Evolutionary conservation across 2,329 filamentous ascomycete species (phyloP), one percentile per base, ranked within the genome.

Genomic region (Aspergillus sojae): DNA sequence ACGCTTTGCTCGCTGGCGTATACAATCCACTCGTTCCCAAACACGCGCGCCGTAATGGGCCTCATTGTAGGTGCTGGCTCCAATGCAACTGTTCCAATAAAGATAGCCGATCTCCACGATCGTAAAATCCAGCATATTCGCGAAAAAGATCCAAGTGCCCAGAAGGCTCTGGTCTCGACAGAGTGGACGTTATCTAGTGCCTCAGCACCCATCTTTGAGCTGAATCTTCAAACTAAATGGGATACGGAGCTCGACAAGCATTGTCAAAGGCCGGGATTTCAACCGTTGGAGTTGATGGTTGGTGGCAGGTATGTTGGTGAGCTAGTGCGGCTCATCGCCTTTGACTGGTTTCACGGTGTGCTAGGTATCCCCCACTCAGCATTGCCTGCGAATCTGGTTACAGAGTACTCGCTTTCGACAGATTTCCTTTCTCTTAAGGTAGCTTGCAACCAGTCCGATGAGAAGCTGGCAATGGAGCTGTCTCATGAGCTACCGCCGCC

Each of bases 271-370:
- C 89, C 91, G 0, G 90, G 91, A 0, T 92, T 93, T 68, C 91
- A 93, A 68, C 90, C 91, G 0, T 83, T 93, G 28, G 91, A 94
- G 73, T 93, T 93, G 77, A 91, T 93, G 88, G 91, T 90, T 1
- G 86, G 89, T 1, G 90, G 90, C 1, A 82, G 89, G 26, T 92
- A 92, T 73, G 80, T 92, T 4, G 90, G 90, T 50, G 90, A 93
- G 74, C 84, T 93, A 5, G 89, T 88, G 7, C 86, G 90, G 16
- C 82, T 92, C 55, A 86, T 90, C 64, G 82, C 91, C 57, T 72
- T 88, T 30, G 87, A 91, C 70, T 88, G 89, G 71, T 78, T 89
- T 71, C 81, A 79, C n/a, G 76, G 65, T 5, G 73, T 77, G 5
- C 70, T 83, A 7, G 74, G 75, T 1, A 68, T 85, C 7, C 58